These are phyloP conservation scores for Cutaneotrichosporon mucoides DNA, from an alignment of 1,284 basidiomycete species.

Conservation along the genomic window DNA sequence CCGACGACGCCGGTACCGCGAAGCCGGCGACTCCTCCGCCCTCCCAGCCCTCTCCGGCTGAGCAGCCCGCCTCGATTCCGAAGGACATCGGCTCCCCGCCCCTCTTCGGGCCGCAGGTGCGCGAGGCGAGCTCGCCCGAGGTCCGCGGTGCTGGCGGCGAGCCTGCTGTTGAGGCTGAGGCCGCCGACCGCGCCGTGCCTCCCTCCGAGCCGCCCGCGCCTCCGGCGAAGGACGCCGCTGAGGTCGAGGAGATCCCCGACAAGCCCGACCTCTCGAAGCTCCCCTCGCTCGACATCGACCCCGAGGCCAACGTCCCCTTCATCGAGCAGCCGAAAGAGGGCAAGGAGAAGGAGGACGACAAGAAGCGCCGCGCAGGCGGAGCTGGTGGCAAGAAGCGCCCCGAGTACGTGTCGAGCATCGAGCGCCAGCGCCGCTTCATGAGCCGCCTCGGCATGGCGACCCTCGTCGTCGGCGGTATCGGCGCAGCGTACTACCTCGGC, in stretches of 20 bases:
- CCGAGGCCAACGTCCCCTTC: conserved; percentile 23
- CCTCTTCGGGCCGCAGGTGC: conserved; percentile 28
- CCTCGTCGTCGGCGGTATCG: conserved; percentile 55
- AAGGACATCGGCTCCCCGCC: conserved; percentile 20
- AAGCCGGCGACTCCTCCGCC: neutral
- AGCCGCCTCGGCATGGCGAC: conserved; percentile 54
- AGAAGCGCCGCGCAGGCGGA: conserved; percentile 11
- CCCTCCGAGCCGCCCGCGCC: conserved; percentile 20
- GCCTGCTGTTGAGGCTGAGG: neutral
- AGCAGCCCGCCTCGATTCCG: conserved; percentile 29
- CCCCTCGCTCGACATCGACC: conserved; percentile 49
- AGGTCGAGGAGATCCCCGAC: conserved; percentile 12
- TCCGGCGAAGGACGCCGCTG: conserved; percentile 4
- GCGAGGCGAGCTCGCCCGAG: neutral
- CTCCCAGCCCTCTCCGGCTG: conserved; percentile 15
- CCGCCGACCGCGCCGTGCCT: conserved; percentile 4
- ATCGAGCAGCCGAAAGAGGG: conserved; percentile 32
- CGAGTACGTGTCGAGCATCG: conserved; percentile 59
- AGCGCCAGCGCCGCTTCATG: conserved; percentile 60
- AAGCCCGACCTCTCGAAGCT: conserved; percentile 40
- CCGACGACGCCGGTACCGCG: neutral
- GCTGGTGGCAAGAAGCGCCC: conserved; percentile 21
- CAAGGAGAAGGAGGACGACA: conserved; percentile 19
- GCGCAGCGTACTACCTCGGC: conserved; percentile 58
- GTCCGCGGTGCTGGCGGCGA: neutral